These are phyloP conservation scores for Marasmius sp. DNA, from an alignment of 1,284 basidiomycete genomes.

Conservation along the genomic window DNA sequence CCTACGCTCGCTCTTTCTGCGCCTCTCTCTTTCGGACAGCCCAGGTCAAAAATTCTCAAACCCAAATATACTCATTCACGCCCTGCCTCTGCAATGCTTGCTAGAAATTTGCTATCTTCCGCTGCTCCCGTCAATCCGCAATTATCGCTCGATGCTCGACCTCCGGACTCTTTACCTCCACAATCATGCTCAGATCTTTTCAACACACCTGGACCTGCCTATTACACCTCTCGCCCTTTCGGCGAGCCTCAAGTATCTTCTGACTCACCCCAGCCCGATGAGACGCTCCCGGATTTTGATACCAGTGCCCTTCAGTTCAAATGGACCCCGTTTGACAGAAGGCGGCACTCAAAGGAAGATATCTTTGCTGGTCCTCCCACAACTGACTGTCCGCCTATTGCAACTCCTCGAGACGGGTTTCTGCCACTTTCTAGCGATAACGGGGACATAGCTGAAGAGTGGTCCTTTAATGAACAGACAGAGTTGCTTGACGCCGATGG, in stretches of 20 bases:
- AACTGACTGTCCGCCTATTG: slow-evolving; percentile 9
- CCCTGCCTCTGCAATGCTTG: neutral
- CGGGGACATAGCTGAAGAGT: too few relatives aligned
- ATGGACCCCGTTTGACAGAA: slow-evolving; percentile 53
- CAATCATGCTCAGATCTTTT: slow-evolving; percentile 17
- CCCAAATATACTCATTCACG: neutral
- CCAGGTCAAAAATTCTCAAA: neutral
- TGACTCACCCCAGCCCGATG: slow-evolving; percentile 35
- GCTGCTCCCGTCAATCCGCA: neutral
- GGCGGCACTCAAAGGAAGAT: slow-evolving; percentile 1
- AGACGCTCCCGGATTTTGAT: slow-evolving; percentile 34
- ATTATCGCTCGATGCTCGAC: neutral
- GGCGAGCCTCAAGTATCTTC: slow-evolving; percentile 51
- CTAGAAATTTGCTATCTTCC: neutral
- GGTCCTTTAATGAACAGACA: too few relatives aligned
- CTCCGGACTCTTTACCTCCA: neutral
- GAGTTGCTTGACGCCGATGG: too few relatives aligned
- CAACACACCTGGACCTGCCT: slow-evolving; percentile 37
- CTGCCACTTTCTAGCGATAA: neutral
- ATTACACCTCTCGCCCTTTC: slow-evolving; percentile 31
- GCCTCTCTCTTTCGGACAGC: neutral
- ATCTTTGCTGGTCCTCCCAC: slow-evolving; percentile 8
- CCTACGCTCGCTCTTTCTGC: neutral
- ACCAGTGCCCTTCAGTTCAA: slow-evolving; percentile 48
- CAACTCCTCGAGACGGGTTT: too few relatives aligned